phyloP scores from a whole-genome alignment of 1,284 basidiomycete species.

The Ustilago crameri region DNA sequence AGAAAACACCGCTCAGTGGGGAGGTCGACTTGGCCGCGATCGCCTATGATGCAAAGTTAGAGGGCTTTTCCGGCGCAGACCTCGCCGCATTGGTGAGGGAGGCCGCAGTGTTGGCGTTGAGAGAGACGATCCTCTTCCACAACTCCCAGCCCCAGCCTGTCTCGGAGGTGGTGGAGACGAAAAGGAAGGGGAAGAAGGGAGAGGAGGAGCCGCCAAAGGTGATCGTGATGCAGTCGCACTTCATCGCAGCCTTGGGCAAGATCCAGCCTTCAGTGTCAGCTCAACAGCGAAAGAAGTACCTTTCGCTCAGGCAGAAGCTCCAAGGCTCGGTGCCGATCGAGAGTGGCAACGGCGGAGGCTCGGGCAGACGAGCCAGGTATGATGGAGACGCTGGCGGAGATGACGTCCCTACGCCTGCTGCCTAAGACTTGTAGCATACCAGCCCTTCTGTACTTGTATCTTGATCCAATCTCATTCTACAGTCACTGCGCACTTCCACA shows the following conservation, averaged over 20 bases:
- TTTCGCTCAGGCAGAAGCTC: constrained; percentile 35
- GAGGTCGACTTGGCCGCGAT: constrained; percentile 52
- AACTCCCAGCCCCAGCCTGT: constrained; percentile 17
- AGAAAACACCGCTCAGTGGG: constrained; percentile 79
- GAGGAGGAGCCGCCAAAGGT: constrained; percentile 25
- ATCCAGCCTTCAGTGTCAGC: constrained; percentile 86
- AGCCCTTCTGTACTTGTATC: no score
- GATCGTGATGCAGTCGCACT: constrained; percentile 74
- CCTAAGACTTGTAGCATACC: constrained; percentile 8
- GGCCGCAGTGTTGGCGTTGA: constrained; percentile 85
- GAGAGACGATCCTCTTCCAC: constrained; percentile 69
- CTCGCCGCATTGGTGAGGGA: constrained; percentile 70
- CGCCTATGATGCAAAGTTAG: constrained; percentile 50
- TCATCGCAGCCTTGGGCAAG: constrained; percentile 80
- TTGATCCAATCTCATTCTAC: not conserved
- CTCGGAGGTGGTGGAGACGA: not conserved
- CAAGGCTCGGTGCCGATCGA: constrained; percentile 45
- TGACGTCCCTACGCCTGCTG: constrained; percentile 17
- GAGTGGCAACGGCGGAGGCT: constrained; percentile 7
- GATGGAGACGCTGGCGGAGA: constrained; percentile 13
- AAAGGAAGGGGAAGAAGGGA: constrained; percentile 11
- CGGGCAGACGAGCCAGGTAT: constrained; percentile 5
- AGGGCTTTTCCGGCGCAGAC: constrained; percentile 66
- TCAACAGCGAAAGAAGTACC: constrained; percentile 82
- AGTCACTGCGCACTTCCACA: not conserved